Evolutionary conservation across 2,329 filamentous ascomycete species (phyloP).

Genomic region (Aspergillus oerlinghausenensis): DNA sequence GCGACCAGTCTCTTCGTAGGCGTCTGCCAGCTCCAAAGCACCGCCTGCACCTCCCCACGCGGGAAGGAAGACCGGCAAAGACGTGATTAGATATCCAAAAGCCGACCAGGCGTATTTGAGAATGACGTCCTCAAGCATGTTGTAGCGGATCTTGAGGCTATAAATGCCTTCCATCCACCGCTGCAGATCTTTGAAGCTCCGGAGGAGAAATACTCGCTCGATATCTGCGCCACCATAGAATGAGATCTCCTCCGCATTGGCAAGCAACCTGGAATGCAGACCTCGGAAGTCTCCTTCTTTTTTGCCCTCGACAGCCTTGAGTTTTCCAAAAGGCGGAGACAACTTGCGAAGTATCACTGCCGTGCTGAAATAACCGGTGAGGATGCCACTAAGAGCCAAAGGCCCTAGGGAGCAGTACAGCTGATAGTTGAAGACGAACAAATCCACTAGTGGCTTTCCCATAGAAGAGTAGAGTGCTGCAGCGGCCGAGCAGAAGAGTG

Average conservation of each 20-base stretch:
- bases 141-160: conserved; percentile 95
- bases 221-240: conserved; percentile 96
- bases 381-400: conserved; percentile 74
- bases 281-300: conserved; percentile 94
- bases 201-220: conserved; percentile 87
- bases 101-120: conserved; percentile 98
- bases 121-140: conserved; percentile 97
- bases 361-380: conserved; percentile 91
- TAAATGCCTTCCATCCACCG: conserved; percentile 99
- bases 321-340: conserved; percentile 91
- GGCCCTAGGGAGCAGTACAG: conserved; percentile 88
- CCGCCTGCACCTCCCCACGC: conserved; percentile 86
- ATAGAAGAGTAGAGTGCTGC: conserved; percentile 92
- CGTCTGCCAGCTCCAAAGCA: conserved; percentile 57
- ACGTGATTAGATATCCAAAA: conserved; percentile 90
- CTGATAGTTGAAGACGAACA: conserved; percentile 97
- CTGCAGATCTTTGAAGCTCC: conserved; percentile 87
- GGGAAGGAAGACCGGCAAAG: conserved; percentile 87
- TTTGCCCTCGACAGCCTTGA: conserved; percentile 92
- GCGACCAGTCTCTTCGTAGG: conserved; percentile 39
- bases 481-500: conserved; percentile 87
- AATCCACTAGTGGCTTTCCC: conserved; percentile 95
- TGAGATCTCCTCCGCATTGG: conserved; percentile 94
- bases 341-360: conserved; percentile 82
- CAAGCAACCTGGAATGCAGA: conserved; percentile 84